Base-by-base conservation (phyloP, 805 yeast species). In the Helenozyma rhizophorensis region DNA sequence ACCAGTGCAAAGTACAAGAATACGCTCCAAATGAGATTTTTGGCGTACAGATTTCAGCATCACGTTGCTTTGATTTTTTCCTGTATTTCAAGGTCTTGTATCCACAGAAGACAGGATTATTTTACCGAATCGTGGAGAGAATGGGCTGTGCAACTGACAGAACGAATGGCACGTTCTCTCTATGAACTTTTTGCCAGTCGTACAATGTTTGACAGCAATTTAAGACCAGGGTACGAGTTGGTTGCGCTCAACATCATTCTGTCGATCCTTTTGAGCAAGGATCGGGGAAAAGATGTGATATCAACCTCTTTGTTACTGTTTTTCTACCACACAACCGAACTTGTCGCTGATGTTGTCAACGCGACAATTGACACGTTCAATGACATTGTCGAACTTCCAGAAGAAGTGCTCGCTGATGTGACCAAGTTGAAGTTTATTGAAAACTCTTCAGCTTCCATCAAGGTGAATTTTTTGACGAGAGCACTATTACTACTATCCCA, bases 1-100 rank as follows among this genome's bases (percentile, higher is more conserved):
- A 68, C 25, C 0, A 66, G 76, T 25, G 74, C 83, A 1, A 78
- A 77, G 43, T 76, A 65, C 56, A 82, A 82, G 42, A 83, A 83
- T 46, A 59, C 81, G 0, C 56, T 74, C 2, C 77, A 79, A 40
- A 51, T 78, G 9, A 66, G 87, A 33, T 66, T 65, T 39, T 64
- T 79, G 23, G 53, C 65, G 21, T 64, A 70, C 31, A 64, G 74
- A 21, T 54, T 77, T 17, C 81, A 76, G 41, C 58, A 67, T 6
- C 58, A 65, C 19, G 53, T 68, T 2, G 44, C 74, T 1, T 57
- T 62, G 22, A 40, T 73, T 2, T 65, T 72, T 30, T 58, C 68
- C 31, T 60, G 73, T 6, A 42, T 75, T 15, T 55, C 70, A 6
- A 59, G 70, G 34, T 50, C 76, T 9, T 63, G 74, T 14, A 65